Base-by-base conservation (phyloP, 2,329 filamentous ascomycete genomes). In the Bisporella sp. region DNA sequence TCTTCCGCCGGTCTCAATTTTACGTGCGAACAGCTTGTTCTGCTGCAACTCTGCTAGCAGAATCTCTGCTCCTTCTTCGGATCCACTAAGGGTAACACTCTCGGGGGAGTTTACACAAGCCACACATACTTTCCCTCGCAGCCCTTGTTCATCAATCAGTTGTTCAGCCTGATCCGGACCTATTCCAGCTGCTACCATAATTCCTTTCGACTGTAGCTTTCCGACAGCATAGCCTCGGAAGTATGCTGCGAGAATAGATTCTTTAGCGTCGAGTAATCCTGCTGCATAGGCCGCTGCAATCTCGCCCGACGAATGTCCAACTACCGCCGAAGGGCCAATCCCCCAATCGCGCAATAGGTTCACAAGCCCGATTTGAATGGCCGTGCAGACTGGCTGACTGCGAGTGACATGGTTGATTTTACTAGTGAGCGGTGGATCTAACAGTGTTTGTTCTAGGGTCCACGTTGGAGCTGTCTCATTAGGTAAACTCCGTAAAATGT, bases 271-370 rank as follows among this genome's bases (percentile, higher is more conserved):
- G 1, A 72, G 33, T 1, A 59, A 57, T 3, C 66, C 68, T 1
- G 68, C 58, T 1, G 71, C 64, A 46, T 70, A 75, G 0, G 73
- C 73, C 2, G 73, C 73, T 4, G 59, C 71, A 35, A 76, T 74
- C 53, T 76, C 73, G 28, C 73, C 73, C 33, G 64, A 68, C 2
- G 72, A 75, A 56, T 76, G 73, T 1, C 73, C 71, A 5, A 68
- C 61, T 0, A 74, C 71, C 2, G 60, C 65, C 0, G 54, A 44
- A 0, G 72, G 69, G 5, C 53, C 54, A 28, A 76, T 59, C 1
- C 65, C 66, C 66, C 68, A 75, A 2, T 68, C 66, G 28, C 65
- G 33, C 0, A 78, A 62, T 3, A 77, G 62, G 7, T 69, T 62
- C 0, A 71, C 67, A 3, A 77, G 57, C 0, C 66, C 55, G 21